Percentiles rank a stretch among this genome's conserved stretches.
Evolutionary conservation across 1,284 basidiomycete genomes (phyloP).

Genomic region (Cutaneotrichosporon cavernicola): DNA sequence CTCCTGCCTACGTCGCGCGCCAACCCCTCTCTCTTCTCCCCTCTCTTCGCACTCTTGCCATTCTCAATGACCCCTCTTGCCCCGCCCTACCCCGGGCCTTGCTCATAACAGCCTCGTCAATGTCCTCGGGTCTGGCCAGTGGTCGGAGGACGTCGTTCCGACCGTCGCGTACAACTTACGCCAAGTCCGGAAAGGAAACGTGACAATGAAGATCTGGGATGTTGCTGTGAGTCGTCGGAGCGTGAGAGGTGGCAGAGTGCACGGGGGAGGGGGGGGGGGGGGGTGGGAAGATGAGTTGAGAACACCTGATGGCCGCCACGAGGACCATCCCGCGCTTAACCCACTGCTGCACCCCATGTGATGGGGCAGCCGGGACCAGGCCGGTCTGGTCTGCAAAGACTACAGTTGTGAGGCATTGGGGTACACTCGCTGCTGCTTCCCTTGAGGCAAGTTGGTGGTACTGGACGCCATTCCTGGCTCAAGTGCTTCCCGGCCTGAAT

Average conservation of each 20-base stretch:
- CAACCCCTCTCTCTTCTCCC: not conserved
- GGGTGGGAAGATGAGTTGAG: too few species aligned
- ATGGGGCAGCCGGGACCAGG: too few species aligned
- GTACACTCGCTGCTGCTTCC: too few species aligned
- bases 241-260: not conserved
- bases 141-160: slow-evolving; percentile 90
- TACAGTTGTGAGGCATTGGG: too few species aligned
- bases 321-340: too few species aligned
- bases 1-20: not conserved
- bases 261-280: too few species aligned
- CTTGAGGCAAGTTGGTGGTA: too few species aligned
- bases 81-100: not conserved
- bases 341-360: too few species aligned
- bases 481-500: too few species aligned
- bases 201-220: slow-evolving; percentile 93
- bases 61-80: not conserved
- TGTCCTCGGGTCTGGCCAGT: slow-evolving; percentile 83
- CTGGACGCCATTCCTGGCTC: too few species aligned
- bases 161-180: slow-evolving; percentile 82
- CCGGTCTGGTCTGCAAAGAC: too few species aligned
- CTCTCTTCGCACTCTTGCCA: not conserved
- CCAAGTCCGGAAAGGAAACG: slow-evolving; percentile 76
- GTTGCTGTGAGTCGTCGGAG: slow-evolving; percentile 60
- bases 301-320: not conserved
- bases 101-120: slow-evolving; percentile 63